Evolutionary conservation across 2,329 filamentous ascomycete species (phyloP).

Genomic region (Colletotrichum lupini): DNA sequence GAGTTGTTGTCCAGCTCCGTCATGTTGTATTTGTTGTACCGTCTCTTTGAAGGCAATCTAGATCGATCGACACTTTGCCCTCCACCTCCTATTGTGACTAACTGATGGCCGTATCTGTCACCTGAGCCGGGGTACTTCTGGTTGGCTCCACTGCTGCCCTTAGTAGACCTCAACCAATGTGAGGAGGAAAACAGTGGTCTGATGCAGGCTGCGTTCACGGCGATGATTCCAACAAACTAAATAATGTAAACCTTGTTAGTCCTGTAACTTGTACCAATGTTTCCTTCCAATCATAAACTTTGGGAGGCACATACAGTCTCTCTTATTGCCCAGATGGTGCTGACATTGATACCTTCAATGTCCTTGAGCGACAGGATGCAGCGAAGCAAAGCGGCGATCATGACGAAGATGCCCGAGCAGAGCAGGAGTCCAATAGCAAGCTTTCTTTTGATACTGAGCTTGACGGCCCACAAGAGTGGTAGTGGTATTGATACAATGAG

Average conservation of each 20-base stretch:
- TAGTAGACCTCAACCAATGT: slow-evolving; percentile 47
- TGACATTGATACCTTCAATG: slow-evolving; percentile 49
- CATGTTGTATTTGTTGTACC: slow-evolving; percentile 31
- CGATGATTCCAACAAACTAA: slow-evolving; percentile 55
- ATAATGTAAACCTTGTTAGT: not conserved
- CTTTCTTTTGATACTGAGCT: slow-evolving; percentile 50
- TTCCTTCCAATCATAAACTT: not conserved
- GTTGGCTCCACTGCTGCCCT: slow-evolving; percentile 43
- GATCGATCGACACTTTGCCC: slow-evolving; percentile 29
- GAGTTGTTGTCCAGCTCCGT: slow-evolving; percentile 43
- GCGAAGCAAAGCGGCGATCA: slow-evolving; percentile 53
- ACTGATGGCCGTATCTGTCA: slow-evolving; percentile 40
- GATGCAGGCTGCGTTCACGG: slow-evolving; percentile 54
- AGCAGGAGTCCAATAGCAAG: slow-evolving; percentile 51
- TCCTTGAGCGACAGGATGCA: slow-evolving; percentile 50
- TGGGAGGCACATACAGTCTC: slow-evolving; percentile 47
- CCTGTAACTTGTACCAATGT: not conserved
- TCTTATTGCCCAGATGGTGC: slow-evolving; percentile 55
- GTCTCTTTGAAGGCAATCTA: slow-evolving; percentile 8
- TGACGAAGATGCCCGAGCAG: slow-evolving; percentile 56
- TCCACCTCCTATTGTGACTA: slow-evolving; percentile 41
- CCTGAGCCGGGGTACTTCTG: slow-evolving; percentile 38
- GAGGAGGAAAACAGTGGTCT: slow-evolving; percentile 50
- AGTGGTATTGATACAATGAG: slow-evolving; percentile 52
- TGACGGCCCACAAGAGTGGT: slow-evolving; percentile 52